Base-by-base conservation (phyloP, 306 rosid genomes). In the Gynostemma pentaphyllum region DNA sequence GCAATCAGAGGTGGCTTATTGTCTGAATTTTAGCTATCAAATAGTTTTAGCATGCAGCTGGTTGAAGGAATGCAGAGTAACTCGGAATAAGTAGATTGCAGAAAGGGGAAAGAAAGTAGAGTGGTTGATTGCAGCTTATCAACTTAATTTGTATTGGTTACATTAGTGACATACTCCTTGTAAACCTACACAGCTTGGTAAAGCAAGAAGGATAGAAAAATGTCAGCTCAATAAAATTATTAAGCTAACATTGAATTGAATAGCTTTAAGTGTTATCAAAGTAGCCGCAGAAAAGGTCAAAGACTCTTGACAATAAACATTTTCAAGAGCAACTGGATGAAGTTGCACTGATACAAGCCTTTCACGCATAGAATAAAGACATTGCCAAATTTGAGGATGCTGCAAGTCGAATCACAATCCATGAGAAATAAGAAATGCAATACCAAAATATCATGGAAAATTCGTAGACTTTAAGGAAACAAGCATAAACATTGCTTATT, bases 221-320 rank as follows among this genome's bases (percentile, higher is more conserved):
- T 54, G n/a, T 15, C 26, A 30, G 15, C 24, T 16, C 2, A 5
- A 27, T 37, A 28, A 28, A 30, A 7, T n/a, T 8, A 54, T n/a
- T 30, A 34, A 56, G 42, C 9, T 56, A 19, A 10, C 28, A 5
- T 9, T 56, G 27, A 34, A 37, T 45, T 9, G 9, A 27, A 18
- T 15, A n/a, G 62, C 15, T 54, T 29, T 28, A n/a, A n/a, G 62
- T 3, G 32, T 16, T 55, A 10, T 19, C 30, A 56, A 37, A 11
- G 5, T 34, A 30, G 15, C 45, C 45, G 18, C 11, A 56, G 16
- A 26, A 18, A 55, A 18, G 62, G 3, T 30, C 42, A 24, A 61
- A 14, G 16, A 39, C 18, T 50, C 60, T 67, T 42, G 70, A 45
- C 30, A 69, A 69, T 19, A 11, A 28, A 51, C 37, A 51, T 51